Evolutionary conservation across 2,329 filamentous ascomycete genomes (phyloP).

Genomic region (Colletotrichum siamense): DNA sequence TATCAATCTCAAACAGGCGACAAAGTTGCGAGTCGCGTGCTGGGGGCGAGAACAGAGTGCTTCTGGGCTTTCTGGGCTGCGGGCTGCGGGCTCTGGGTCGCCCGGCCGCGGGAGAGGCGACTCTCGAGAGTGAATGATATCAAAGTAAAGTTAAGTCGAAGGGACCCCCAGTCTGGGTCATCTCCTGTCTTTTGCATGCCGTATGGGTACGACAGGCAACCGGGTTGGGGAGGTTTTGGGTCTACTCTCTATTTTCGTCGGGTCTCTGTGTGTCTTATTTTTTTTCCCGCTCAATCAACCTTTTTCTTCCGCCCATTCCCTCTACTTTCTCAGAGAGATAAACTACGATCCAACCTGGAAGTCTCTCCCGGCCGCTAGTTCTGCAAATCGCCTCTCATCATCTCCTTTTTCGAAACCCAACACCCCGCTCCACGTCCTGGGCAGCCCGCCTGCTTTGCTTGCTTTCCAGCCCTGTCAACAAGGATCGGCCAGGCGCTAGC

Average conservation of each 20-base stretch:
- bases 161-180: not conserved
- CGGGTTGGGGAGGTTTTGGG: not conserved
- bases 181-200: conserved; percentile 10
- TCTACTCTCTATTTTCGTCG: not conserved
- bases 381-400: conserved; percentile 3
- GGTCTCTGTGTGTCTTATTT: not conserved
- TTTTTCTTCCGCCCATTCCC: not conserved
- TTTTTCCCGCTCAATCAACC: not conserved
- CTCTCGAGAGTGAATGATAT: conserved; percentile 6
- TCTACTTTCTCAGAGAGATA: not conserved
- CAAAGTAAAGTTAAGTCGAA: conserved; percentile 20
- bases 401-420: conserved; percentile 13
- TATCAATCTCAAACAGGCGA: conserved; percentile 58
- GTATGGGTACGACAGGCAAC: not conserved
- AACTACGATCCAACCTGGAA: not conserved
- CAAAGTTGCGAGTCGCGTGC: conserved; percentile 22
- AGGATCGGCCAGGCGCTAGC: conserved; percentile 16
- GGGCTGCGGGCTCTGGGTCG: not conserved
- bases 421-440: conserved; percentile 10
- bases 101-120: conserved; percentile 11
- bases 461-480: conserved; percentile 13
- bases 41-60: conserved; percentile 13
- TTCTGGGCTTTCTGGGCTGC: not conserved
- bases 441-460: not conserved
- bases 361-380: not conserved